A percentile compares a stretch with the other conserved stretches of the same genome.
phyloP scores from a whole-genome alignment of 768 basidiomycete species.

The Agaricus blazei region DNA sequence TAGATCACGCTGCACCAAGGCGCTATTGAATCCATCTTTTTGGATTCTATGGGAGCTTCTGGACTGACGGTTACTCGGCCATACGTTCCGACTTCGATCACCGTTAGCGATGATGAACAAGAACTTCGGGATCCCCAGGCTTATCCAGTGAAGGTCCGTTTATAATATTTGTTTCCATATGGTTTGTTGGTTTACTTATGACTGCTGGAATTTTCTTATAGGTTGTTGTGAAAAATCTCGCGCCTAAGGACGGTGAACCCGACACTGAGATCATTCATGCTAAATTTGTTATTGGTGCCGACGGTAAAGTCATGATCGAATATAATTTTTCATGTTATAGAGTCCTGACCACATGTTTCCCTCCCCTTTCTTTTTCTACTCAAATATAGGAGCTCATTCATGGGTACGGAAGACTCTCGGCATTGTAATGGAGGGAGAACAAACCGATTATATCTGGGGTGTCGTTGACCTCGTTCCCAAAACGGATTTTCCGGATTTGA shows the following conservation, averaged over 20 bases:
- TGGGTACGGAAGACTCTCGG: conserved; percentile 70
- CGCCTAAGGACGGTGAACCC: conserved; percentile 24
- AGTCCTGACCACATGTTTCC: too few relatives aligned
- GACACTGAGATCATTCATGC: conserved; percentile 57
- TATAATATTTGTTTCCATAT: not conserved
- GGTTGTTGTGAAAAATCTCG: conserved; percentile 42
- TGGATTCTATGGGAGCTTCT: conserved; percentile 45
- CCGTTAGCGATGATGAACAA: conserved; percentile 35
- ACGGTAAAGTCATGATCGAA: conserved; percentile 40
- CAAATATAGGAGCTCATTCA: conserved; percentile 64
- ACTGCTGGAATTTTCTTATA: conserved; percentile 13
- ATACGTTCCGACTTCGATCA: conserved; percentile 41
- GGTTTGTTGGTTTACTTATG: not conserved
- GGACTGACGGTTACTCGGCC: conserved; percentile 49
- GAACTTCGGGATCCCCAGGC: conserved; percentile 36
- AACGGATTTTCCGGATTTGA: conserved; percentile 78
- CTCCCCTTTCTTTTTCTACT: not conserved
- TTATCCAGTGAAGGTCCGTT: conserved; percentile 30
- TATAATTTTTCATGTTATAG: not conserved
- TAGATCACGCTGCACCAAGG: conserved; percentile 62
- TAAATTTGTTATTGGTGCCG: conserved; percentile 73
- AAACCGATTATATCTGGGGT: conserved; percentile 78
- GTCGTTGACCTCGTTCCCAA: conserved; percentile 67
- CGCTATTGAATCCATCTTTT: conserved; percentile 53
- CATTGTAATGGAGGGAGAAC: conserved; percentile 75